Evolutionary conservation across 1,284 basidiomycete species (phyloP).

Genomic region (Irpex lacteus): DNA sequence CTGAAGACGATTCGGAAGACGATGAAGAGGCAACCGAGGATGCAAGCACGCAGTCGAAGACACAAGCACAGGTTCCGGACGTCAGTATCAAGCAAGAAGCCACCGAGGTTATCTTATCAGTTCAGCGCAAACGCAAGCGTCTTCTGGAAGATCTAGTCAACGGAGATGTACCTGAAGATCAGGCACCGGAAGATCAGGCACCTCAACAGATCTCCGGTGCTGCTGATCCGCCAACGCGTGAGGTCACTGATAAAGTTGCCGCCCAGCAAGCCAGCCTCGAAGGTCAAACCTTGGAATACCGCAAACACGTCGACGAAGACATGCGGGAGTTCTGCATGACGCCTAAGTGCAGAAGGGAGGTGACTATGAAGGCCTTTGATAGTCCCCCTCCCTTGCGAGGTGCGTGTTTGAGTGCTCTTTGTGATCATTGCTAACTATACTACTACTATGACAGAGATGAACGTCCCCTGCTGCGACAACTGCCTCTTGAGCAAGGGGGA

Average conservation of each 20-base stretch:
- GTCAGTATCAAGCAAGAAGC: too few relatives aligned
- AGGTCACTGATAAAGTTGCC: not conserved
- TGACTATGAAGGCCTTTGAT: not conserved
- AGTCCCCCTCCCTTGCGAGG: not conserved
- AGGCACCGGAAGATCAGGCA: not conserved
- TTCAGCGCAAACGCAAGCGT: not conserved
- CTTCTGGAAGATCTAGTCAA: not conserved
- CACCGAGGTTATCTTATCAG: not conserved
- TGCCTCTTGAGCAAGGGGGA: not conserved
- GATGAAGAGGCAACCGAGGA: too few relatives aligned
- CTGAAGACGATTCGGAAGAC: too few relatives aligned
- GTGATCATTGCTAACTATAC: not conserved
- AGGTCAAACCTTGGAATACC: not conserved
- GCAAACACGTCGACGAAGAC: not conserved
- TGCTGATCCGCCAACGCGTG: not conserved
- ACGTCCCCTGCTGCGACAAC: conserved; percentile 10
- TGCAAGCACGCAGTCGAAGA: too few relatives aligned
- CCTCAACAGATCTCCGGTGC: not conserved
- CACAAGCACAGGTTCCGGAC: too few relatives aligned
- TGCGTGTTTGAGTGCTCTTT: not conserved
- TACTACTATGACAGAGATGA: not conserved
- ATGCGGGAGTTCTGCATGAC: not conserved
- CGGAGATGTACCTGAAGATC: not conserved
- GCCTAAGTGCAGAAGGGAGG: not conserved
- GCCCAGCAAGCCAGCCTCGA: not conserved